Percentiles rank a stretch among this genome's conserved stretches.
These are phyloP conservation scores for Paramecium octaurelia DNA, from an alignment of 73 alveolate genomes.

Conservation along the genomic window DNA sequence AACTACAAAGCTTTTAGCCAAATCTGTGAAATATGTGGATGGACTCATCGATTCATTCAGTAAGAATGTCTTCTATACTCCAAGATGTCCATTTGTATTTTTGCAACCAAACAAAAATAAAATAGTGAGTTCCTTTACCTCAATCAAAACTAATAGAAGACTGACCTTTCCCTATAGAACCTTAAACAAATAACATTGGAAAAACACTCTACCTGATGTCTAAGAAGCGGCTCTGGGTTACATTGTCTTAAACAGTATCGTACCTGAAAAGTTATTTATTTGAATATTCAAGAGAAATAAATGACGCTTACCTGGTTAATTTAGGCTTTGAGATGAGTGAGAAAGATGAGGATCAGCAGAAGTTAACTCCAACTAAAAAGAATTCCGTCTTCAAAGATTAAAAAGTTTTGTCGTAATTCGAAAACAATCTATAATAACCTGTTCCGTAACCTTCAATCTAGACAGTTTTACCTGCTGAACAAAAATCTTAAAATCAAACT, in stretches of 20 bases:
- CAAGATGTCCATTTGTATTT: slow-evolving; percentile 42
- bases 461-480: background rate
- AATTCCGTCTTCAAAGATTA: background rate
- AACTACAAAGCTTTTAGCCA: background rate
- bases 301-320: background rate
- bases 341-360: background rate
- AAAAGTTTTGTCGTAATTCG: background rate
- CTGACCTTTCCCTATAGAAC: background rate
- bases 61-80: background rate
- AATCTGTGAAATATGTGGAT: slow-evolving; percentile 35
- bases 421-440: background rate
- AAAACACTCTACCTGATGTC: background rate
- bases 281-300: background rate
- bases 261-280: background rate
- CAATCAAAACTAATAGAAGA: background rate
- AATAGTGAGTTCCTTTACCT: background rate
- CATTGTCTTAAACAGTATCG: background rate
- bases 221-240: slow-evolving; percentile 41
- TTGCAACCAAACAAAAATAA: slow-evolving; percentile 41
- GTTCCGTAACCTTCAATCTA: slow-evolving; percentile 8
- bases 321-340: background rate
- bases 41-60: slow-evolving; percentile 37
- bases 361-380: background rate
- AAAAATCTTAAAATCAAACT: background rate
- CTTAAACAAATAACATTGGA: background rate